Percentiles rank a stretch among this genome's conserved stretches.
These are phyloP conservation scores for Leccinum ambiguum DNA, from an alignment of 1,284 basidiomycete genomes.

Conservation along the genomic window DNA sequence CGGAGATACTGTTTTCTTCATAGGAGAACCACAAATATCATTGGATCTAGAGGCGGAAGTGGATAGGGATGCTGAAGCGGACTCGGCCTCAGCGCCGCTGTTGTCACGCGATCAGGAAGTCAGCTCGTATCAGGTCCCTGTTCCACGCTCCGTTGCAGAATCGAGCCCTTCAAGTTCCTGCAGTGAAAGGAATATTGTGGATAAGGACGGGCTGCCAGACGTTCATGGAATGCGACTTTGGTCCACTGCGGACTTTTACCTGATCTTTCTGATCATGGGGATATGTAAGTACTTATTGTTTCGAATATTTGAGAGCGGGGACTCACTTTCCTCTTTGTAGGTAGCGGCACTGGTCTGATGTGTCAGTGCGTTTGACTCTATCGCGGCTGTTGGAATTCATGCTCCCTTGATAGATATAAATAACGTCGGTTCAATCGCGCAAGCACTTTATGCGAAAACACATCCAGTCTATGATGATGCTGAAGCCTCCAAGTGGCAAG, in stretches of 20 bases:
- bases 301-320: neutral
- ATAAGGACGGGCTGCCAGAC: slow-evolving; percentile 34
- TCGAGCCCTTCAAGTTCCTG: slow-evolving; percentile 9
- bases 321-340: slow-evolving; percentile 37
- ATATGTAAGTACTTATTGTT: slow-evolving; percentile 51
- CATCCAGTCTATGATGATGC: slow-evolving; percentile 63
- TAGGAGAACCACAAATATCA: slow-evolving; percentile 29
- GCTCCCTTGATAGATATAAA: slow-evolving; percentile 69
- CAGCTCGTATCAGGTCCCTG: slow-evolving; percentile 10
- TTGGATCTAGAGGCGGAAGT: slow-evolving; percentile 28
- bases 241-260: slow-evolving; percentile 65
- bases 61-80: slow-evolving; percentile 8
- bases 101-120: slow-evolving; percentile 16
- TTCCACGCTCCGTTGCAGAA: slow-evolving; percentile 17
- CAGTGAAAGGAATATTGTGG: slow-evolving; percentile 10
- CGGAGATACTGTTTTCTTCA: slow-evolving; percentile 21
- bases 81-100: slow-evolving; percentile 18
- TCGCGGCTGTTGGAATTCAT: neutral
- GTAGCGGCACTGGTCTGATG: slow-evolving; percentile 76
- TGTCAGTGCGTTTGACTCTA: slow-evolving; percentile 47
- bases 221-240: slow-evolving; percentile 51
- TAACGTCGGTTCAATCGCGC: slow-evolving; percentile 92
- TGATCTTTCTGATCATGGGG: slow-evolving; percentile 70
- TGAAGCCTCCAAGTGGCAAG: slow-evolving; percentile 76
- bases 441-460: slow-evolving; percentile 75